Percentiles rank a stretch among this genome's conserved stretches.
These are phyloP conservation scores for Salix viminalis DNA, from an alignment of 345 rosid species.

Conservation along the genomic window DNA sequence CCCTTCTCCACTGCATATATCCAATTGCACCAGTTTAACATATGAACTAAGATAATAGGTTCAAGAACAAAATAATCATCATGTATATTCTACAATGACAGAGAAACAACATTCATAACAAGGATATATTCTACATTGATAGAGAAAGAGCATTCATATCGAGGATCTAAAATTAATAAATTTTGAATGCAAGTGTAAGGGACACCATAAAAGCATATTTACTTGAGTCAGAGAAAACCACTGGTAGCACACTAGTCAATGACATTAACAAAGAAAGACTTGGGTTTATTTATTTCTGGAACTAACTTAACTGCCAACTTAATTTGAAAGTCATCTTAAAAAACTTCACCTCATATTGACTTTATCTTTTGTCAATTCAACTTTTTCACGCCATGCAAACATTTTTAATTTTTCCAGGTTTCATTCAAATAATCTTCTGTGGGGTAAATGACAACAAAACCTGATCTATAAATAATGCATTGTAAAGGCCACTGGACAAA, in stretches of 20 bases:
- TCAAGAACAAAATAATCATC: not conserved
- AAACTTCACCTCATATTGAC: too few species aligned
- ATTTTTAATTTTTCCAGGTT: not conserved
- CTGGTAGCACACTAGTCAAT: not conserved
- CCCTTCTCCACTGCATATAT: slow-evolving; percentile 9
- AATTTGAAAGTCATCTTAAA: not conserved
- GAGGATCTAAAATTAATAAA: not conserved
- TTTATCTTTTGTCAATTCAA: too few species aligned
- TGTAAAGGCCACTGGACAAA: not conserved
- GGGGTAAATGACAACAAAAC: not conserved
- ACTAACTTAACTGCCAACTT: not conserved
- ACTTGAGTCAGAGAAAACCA: not conserved
- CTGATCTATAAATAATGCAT: not conserved
- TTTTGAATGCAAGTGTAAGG: not conserved
- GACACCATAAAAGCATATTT: not conserved
- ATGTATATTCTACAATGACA: not conserved
- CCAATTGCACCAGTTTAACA: slow-evolving; percentile 13
- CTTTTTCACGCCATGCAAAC: not conserved
- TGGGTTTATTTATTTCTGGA: not conserved
- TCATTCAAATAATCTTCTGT: not conserved
- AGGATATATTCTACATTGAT: not conserved
- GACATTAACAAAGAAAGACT: not conserved
- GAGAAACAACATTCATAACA: not conserved
- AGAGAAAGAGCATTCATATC: not conserved
- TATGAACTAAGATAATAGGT: not conserved